Percentiles rank a stretch among this genome's conserved stretches.
Conservation (phyloP, 1,139 yeast genomes). For the Yamadazyma sp. region DNA sequence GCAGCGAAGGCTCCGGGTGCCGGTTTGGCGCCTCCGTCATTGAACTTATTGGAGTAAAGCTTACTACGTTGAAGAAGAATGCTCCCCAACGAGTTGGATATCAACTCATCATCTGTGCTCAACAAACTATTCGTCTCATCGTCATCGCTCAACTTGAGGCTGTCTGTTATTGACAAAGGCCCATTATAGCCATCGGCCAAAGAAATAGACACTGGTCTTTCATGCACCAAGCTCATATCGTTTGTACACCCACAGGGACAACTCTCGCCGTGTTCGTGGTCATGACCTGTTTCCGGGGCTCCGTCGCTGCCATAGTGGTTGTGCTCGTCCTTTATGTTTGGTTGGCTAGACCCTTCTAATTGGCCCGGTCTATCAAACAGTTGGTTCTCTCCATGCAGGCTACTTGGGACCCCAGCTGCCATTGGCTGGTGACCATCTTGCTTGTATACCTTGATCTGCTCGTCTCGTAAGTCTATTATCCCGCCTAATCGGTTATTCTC, state of each 20-base stretch:
- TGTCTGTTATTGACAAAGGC: slow-evolving; percentile 32
- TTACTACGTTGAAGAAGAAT: slow-evolving; percentile 18
- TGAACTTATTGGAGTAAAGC: slow-evolving; percentile 18
- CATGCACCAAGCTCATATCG: slow-evolving; percentile 56
- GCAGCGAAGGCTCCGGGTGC: slow-evolving; percentile 81
- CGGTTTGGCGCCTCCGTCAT: slow-evolving; percentile 58
- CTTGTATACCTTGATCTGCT: slow-evolving; percentile 44
- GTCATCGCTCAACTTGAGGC: slow-evolving; percentile 51
- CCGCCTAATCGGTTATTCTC: slow-evolving; percentile 47
- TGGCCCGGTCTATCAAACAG: no score
- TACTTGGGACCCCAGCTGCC: no score
- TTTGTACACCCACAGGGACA: slow-evolving; percentile 56
- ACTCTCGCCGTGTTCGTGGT: slow-evolving; percentile 45
- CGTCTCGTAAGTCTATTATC: slow-evolving; percentile 59
- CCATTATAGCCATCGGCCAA: slow-evolving; percentile 39
- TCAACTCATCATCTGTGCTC: slow-evolving; percentile 29
- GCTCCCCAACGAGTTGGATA: slow-evolving; percentile 17
- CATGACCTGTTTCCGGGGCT: slow-evolving; percentile 1
- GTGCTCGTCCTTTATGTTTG: no score
- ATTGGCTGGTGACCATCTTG: slow-evolving; percentile 8
- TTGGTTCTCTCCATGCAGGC: no score
- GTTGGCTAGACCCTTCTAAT: no score
- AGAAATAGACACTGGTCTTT: slow-evolving; percentile 62
- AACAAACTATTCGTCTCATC: slow-evolving; percentile 37
- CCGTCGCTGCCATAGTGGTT: background rate